These are phyloP conservation scores for Penicillium tannophilum DNA, from an alignment of 495 filamentous ascomycete species.

Conservation along the genomic window DNA sequence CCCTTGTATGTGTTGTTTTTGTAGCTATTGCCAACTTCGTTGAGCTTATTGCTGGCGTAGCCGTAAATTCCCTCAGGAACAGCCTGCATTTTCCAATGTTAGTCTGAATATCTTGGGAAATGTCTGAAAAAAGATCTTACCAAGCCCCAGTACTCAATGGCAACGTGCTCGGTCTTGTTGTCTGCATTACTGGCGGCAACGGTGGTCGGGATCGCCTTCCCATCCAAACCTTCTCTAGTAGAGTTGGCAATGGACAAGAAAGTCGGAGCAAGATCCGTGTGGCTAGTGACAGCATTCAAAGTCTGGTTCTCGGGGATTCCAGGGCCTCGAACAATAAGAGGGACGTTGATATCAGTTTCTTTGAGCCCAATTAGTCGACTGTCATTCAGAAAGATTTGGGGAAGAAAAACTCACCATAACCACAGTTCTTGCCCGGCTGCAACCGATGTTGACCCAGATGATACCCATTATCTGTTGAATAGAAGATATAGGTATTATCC, in stretches of 20 bases:
- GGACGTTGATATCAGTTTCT: conserved; percentile 71
- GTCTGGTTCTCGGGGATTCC: conserved; percentile 48
- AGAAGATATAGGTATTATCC: conserved; percentile 69
- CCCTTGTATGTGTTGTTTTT: conserved; percentile 64
- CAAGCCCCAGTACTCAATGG: conserved; percentile 63
- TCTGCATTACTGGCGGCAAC: conserved; percentile 30
- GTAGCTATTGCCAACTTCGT: conserved; percentile 22
- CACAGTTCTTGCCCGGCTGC: conserved; percentile 68
- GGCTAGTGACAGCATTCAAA: conserved; percentile 59
- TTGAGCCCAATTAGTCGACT: background rate
- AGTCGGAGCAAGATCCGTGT: conserved; percentile 69
- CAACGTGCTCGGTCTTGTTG: conserved; percentile 56
- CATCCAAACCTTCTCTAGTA: conserved; percentile 51
- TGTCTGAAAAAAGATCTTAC: conserved; percentile 15
- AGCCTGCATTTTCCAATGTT: conserved; percentile 22
- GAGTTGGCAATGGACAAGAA: conserved; percentile 52
- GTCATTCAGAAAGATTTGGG: background rate
- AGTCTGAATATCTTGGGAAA: background rate
- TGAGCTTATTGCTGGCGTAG: conserved; percentile 25
- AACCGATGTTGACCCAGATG: conserved; percentile 69
- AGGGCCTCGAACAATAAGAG: conserved; percentile 60
- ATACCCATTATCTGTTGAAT: conserved; percentile 69
- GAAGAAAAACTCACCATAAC: conserved; percentile 55
- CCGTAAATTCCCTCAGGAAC: conserved; percentile 52
- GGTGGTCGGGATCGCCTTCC: conserved; percentile 51